A percentile compares a stretch with the other conserved stretches of the same genome.
phyloP scores from a whole-genome alignment of 2,329 filamentous ascomycete species.

The Diaporthe velutina region DNA sequence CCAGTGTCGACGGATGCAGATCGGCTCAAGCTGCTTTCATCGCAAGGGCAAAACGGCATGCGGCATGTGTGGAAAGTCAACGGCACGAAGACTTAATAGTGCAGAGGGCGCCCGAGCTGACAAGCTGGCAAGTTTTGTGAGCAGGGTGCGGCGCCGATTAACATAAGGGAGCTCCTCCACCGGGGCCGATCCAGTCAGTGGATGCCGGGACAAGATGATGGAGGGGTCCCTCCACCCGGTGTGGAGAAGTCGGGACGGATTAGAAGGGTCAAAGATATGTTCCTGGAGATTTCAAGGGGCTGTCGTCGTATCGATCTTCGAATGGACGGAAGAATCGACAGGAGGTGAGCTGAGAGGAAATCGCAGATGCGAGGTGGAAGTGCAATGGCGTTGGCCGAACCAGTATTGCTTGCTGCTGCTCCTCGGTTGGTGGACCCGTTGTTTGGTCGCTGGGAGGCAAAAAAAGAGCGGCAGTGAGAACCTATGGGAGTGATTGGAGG shows the following conservation, averaged over 20 bases:
- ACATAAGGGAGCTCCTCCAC: slow-evolving; percentile 22
- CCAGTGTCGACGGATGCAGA: slow-evolving; percentile 9
- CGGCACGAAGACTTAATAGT: slow-evolving; percentile 21
- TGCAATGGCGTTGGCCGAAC: background rate
- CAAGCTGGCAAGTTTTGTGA: slow-evolving; percentile 12
- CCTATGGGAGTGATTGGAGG: background rate
- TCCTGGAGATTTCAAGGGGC: slow-evolving; percentile 26
- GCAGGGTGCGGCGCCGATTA: slow-evolving; percentile 20
- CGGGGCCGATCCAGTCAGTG: slow-evolving; percentile 22
- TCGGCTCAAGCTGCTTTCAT: slow-evolving; percentile 35
- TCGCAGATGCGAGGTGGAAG: background rate
- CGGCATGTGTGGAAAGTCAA: background rate
- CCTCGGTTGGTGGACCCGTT: background rate
- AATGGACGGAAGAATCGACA: slow-evolving; percentile 4
- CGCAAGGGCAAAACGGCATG: slow-evolving; percentile 2
- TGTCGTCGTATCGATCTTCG: slow-evolving; percentile 4
- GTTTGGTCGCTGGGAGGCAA: background rate
- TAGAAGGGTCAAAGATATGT: slow-evolving; percentile 5
- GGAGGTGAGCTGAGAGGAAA: background rate
- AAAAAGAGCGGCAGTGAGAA: background rate
- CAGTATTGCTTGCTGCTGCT: background rate
- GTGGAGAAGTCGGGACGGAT: slow-evolving; percentile 17
- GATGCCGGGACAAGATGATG: slow-evolving; percentile 27
- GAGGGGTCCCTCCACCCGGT: slow-evolving; percentile 25
- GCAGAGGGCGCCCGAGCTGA: background rate